Base-by-base conservation (phyloP, 805 yeast species). In the Candida caryicola region DNA sequence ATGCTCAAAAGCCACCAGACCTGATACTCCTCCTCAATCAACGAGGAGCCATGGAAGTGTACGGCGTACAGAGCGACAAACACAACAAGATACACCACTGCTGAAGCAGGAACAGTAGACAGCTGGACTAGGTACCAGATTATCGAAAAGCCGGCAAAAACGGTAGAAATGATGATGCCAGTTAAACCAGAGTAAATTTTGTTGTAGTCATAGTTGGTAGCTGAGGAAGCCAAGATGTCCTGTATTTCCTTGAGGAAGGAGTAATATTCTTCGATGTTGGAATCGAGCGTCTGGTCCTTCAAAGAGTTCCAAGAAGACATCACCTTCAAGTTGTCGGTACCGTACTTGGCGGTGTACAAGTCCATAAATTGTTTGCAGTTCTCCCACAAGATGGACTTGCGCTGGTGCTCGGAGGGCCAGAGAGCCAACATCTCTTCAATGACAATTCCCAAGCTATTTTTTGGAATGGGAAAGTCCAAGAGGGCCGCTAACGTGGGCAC, bases 11-110 rank as follows among this genome's bases (percentile, higher is more conserved):
- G 85, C 86, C 95, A 93, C 99, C 99, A 93, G 13, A 90, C 59
- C 55, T 90, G 96, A 55, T 93, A 95, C 55, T 93, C 99, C 58
- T 93, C 99, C 54, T 93, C 99, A 13, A 93, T 84, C 40, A 90
- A 69, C 3, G 73, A 66, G 4, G 73, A 67, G 18, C 96, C 90
- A 43, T 95, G 87, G 8, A 90, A 96, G 63, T 90, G 87, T 46
- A 82, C 72, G 0, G 86, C 71, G 47, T 62, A 69, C 2, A 54
- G 12, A 0, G 69, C 26, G 2, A 82, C 74, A 37, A 81, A 71
- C 0, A 67, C 33, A 9, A 40, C 31, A 31, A 43, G 49, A 25
- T 31, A 37, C 14, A 32, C 3, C 10, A 37, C 19, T 10, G 36
- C 21, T 8, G 17, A 9, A 10, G n/a, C 21, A 12, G 34, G 23